phyloP scores from a whole-genome alignment of 768 basidiomycete species.

The Kondoa malvinella region DNA sequence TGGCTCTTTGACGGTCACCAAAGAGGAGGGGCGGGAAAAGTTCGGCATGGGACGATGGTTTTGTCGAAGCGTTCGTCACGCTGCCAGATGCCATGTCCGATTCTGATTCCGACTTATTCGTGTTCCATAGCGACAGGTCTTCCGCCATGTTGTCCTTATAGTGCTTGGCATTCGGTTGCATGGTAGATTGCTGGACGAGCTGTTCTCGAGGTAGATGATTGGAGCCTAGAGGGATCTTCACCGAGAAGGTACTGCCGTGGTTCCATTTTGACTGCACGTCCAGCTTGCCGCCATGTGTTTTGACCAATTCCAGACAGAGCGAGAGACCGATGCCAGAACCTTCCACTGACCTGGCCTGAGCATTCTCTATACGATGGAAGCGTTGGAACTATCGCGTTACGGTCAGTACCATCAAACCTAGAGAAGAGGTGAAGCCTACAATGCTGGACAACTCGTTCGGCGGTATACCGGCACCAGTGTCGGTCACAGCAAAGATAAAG shows the following conservation, averaged over 20 bases:
- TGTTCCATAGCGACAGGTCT: slow-evolving; percentile 6
- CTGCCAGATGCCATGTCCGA: not conserved
- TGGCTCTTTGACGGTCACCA: slow-evolving; percentile 15
- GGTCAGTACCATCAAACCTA: too few species aligned
- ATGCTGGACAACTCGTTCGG: slow-evolving; percentile 10
- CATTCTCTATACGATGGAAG: slow-evolving; percentile 16
- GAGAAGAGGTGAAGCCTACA: not conserved
- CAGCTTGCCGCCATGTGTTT: slow-evolving; percentile 15
- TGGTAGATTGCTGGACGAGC: slow-evolving; percentile 6
- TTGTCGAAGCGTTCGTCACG: not conserved
- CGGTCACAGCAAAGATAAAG: slow-evolving; percentile 12
- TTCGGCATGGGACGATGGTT: not conserved
- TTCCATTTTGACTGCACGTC: slow-evolving; percentile 13
- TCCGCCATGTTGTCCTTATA: not conserved
- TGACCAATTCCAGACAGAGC: slow-evolving; percentile 16
- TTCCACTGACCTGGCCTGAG: slow-evolving; percentile 9
- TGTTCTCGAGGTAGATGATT: slow-evolving; percentile 13
- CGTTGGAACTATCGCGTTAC: too few species aligned
- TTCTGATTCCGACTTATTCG: not conserved
- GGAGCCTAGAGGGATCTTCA: slow-evolving; percentile 13
- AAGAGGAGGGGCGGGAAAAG: slow-evolving; percentile 16
- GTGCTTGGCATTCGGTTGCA: not conserved
- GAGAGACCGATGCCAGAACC: slow-evolving; percentile 16
- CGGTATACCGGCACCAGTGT: slow-evolving; percentile 18
- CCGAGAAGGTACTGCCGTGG: slow-evolving; percentile 14